Evolutionary conservation across 2,329 filamentous ascomycete genomes (phyloP).

Genomic region (Grosmannia penicillata): DNA sequence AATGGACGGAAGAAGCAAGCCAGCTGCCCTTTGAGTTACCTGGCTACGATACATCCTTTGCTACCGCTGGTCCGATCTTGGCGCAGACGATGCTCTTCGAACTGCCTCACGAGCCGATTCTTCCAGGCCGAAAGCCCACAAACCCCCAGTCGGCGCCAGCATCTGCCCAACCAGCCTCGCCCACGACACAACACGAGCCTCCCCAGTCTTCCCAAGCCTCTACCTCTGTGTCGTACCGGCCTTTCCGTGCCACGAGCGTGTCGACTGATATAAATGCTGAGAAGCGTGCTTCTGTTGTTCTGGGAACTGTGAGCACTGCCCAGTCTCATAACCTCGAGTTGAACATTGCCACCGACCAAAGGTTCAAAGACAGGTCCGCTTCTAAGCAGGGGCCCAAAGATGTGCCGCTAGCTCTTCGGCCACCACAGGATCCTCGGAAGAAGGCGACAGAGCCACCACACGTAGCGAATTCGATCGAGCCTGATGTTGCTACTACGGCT

Average conservation of each 20-base stretch:
- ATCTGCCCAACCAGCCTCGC: slow-evolving; percentile 3
- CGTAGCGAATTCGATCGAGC: too few species aligned
- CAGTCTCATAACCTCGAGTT: slow-evolving; percentile 5
- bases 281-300: slow-evolving; percentile 1
- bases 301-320: slow-evolving; percentile 5
- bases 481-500: too few species aligned
- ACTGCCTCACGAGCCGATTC: slow-evolving; percentile 19
- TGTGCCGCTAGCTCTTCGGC: not conserved
- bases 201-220: not conserved
- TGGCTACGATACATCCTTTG: slow-evolving; percentile 19
- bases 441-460: not conserved
- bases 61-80: slow-evolving; percentile 3
- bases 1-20: slow-evolving; percentile 25
- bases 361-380: not conserved
- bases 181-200: not conserved
- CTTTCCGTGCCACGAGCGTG: slow-evolving; percentile 1
- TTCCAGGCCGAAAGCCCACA: not conserved
- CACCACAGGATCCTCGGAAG: not conserved
- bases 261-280: not conserved
- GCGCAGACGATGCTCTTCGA: slow-evolving; percentile 18
- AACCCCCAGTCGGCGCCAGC: slow-evolving; percentile 6
- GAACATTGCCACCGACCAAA: slow-evolving; percentile 5
- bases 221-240: not conserved
- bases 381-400: not conserved
- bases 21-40: slow-evolving; percentile 31